Percentiles rank a stretch among this genome's conserved stretches.
phyloP scores from a whole-genome alignment of 2,329 filamentous ascomycete genomes.

The Stemphylium lycopersici region DNA sequence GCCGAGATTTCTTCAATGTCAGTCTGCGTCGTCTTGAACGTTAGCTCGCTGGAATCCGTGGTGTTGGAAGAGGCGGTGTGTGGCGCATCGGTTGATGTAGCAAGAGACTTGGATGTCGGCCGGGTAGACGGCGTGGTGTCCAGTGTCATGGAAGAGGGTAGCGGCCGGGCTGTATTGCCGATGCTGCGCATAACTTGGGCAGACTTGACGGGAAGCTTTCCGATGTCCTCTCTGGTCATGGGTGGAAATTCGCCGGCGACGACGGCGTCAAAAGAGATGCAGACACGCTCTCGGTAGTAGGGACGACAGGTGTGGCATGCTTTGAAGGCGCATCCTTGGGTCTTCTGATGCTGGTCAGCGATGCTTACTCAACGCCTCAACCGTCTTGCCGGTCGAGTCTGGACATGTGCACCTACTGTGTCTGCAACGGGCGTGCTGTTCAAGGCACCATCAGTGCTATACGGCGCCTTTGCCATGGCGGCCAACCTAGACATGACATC shows the following conservation, averaged over 20 bases:
- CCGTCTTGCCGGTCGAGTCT: background rate
- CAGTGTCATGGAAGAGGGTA: background rate
- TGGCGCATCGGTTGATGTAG: constrained; percentile 17
- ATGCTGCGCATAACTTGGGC: constrained; percentile 44
- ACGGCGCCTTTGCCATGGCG: constrained; percentile 12
- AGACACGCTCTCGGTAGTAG: constrained; percentile 56
- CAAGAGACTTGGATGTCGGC: constrained; percentile 14
- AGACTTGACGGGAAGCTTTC: constrained; percentile 46
- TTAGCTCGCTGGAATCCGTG: constrained; percentile 31
- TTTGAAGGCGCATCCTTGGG: constrained; percentile 49
- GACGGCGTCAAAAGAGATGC: constrained; percentile 53
- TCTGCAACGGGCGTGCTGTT: constrained; percentile 20
- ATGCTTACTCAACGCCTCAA: too few relatives aligned
- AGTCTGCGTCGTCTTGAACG: constrained; percentile 42
- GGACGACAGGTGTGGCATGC: constrained; percentile 59
- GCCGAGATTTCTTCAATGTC: constrained; percentile 33
- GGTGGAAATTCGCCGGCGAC: constrained; percentile 46
- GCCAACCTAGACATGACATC: constrained; percentile 22
- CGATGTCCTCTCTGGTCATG: constrained; percentile 39
- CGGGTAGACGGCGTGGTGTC: constrained; percentile 12
- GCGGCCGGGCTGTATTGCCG: constrained; percentile 18
- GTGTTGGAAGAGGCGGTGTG: constrained; percentile 21
- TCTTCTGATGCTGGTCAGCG: background rate
- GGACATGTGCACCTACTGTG: constrained; percentile 15
- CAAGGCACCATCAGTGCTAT: constrained; percentile 30